Base-by-base conservation (phyloP, 202 grass and related monocot species). In the Schoenoplectus triqueter region DNA sequence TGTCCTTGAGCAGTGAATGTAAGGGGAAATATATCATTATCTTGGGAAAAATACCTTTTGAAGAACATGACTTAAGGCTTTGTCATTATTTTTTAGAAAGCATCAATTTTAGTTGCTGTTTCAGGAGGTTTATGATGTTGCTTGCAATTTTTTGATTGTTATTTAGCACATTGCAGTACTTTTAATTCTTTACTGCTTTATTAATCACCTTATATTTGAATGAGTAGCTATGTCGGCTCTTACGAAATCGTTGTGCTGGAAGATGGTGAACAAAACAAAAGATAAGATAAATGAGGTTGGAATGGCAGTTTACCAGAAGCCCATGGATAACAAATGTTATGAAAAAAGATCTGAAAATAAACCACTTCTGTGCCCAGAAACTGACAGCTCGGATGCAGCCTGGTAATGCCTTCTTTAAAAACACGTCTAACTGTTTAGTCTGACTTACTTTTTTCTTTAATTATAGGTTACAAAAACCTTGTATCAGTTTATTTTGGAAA, bases 171-270 rank as follows among this genome's bases (percentile, higher is more conserved):
- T 51, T 74, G 7, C 47, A 21, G n/a, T 65, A 31, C 31, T 31
- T 31, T 31, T 31, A 31, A 31, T 31, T 31, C 31, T 31, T 31
- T 31, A 31, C 31, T 31, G 31, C 31, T 31, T 31, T 75, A 60
- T 40, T 61, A 61, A 79, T 15, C 7, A 17, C 55, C 55, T 61
- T 79, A 57, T 61, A 60, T 79, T 61, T 79, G 1, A 17, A 79
- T 79, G 54, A 88, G 73, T 85, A 96, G 97, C 92, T 22, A 99
- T 99, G 93, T 91, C 89, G 56, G 74, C 90, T 87, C 73, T 99
- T 61, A 94, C 97, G 46, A 96, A 92, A 71, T 92, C 97, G 47
- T 94, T 99, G 87, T 99, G 93, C 86, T 99, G 97, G 97, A 92
- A 96, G 82, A 89, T 99, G 93, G 90, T 99, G 78, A 87, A 9